A percentile compares a stretch with the other conserved stretches of the same genome.
Evolutionary conservation across 2,329 filamentous ascomycete species (phyloP).

Genomic region (Fusarium longipes): DNA sequence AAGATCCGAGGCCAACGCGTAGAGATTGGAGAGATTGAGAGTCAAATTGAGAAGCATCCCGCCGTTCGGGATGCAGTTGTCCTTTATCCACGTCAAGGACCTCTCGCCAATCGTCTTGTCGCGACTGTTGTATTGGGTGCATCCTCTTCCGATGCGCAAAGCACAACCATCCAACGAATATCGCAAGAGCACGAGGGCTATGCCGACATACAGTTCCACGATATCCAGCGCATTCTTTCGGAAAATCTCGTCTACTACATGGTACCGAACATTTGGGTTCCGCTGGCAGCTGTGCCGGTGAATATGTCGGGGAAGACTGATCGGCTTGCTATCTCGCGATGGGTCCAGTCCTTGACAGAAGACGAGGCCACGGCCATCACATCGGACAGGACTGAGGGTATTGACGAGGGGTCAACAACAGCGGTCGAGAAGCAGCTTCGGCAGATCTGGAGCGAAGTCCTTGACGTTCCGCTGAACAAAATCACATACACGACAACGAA

Average conservation of each 20-base stretch:
- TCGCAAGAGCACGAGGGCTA: not conserved
- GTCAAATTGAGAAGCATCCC: not conserved
- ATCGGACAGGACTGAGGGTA: not conserved
- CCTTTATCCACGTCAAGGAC: not conserved
- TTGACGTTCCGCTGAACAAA: not conserved
- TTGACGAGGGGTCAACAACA: not conserved
- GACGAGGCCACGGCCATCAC: not conserved
- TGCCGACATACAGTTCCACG: not conserved
- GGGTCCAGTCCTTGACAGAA: not conserved
- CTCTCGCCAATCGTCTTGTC: not conserved
- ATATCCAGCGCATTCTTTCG: not conserved
- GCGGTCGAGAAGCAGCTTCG: not conserved
- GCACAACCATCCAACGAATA: not conserved
- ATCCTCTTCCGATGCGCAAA: not conserved
- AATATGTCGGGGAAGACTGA: conserved; percentile 1
- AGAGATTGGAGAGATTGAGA: conserved; percentile 6
- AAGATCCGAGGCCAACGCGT: conserved; percentile 1
- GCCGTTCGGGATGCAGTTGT: conserved; percentile 1
- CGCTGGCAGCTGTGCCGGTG: not conserved
- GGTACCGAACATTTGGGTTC: not conserved
- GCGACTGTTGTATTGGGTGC: not conserved
- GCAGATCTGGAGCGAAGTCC: conserved; percentile 1
- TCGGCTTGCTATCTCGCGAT: not conserved
- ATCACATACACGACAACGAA: conserved; percentile 1
- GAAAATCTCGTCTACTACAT: not conserved